Evolutionary conservation across 2,329 filamentous ascomycete species (phyloP).

Genomic region (Cercospora brassicicola): DNA sequence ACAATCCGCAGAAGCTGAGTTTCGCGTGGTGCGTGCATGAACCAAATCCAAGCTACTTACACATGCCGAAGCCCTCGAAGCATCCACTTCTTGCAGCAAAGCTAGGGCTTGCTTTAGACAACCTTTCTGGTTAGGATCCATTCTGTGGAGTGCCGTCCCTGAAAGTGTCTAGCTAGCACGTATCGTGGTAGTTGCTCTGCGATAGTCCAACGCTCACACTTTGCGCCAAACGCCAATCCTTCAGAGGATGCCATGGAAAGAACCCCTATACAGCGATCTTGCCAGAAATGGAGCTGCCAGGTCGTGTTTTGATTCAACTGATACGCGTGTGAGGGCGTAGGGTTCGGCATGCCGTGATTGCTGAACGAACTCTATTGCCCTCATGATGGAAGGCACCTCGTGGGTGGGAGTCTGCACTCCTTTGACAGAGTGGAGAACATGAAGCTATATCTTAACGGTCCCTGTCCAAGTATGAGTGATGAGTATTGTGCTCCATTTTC

Average conservation of each 20-base stretch:
- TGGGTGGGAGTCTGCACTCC: neutral
- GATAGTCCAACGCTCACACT: slow-evolving; percentile 2
- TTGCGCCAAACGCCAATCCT: neutral
- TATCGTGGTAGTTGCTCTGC: neutral
- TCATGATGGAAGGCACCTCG: neutral
- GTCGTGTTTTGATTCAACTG: neutral
- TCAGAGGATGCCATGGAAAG: neutral
- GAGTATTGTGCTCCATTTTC: neutral
- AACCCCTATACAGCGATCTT: slow-evolving; percentile 4
- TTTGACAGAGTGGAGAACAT: neutral
- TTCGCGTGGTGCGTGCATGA: slow-evolving; percentile 2
- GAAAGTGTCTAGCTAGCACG: neutral
- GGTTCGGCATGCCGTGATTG: neutral
- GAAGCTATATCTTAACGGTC: neutral
- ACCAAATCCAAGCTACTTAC: neutral
- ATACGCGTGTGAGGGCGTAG: neutral
- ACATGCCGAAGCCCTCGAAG: neutral
- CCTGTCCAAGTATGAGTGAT: neutral
- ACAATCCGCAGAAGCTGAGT: slow-evolving; percentile 10
- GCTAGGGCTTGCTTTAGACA: neutral
- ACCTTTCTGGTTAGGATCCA: neutral
- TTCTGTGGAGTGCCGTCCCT: neutral
- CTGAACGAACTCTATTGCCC: slow-evolving; percentile 6
- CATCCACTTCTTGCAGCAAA: neutral
- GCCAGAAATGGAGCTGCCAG: neutral